Percentiles rank a stretch among this genome's conserved stretches.
These are phyloP conservation scores for Chenopodium formosanum DNA, from an alignment of 148 eudicot genomes.

Conservation along the genomic window DNA sequence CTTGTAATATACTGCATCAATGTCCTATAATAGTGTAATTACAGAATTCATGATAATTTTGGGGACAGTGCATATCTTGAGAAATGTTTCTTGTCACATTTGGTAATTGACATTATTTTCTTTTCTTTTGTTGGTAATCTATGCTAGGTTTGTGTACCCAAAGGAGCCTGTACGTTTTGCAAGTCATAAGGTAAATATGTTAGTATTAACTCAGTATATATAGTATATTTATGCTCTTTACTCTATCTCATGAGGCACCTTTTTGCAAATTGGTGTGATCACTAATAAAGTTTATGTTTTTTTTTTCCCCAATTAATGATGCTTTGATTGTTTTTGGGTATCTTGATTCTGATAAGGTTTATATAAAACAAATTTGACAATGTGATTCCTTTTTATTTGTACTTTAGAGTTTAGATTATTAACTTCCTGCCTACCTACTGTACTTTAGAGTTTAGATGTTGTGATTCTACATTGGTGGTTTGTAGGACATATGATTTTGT, in stretches of 20 bases:
- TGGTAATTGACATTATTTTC: neutral
- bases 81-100: neutral
- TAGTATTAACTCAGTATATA: neutral
- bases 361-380: no score
- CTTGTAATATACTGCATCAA: neutral
- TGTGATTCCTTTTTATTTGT: no score
- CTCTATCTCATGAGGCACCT: neutral
- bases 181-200: conserved; percentile 35
- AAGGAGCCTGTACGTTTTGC: conserved; percentile 27
- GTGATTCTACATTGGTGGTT: no score
- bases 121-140: conserved; percentile 10
- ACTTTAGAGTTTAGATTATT: no score
- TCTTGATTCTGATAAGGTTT: no score
- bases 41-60: neutral
- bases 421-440: no score
- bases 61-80: neutral
- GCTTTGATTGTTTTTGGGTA: no score
- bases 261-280: no score
- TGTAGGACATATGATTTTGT: no score
- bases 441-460: no score
- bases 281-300: no score
- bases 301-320: no score
- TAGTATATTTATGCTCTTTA: neutral
- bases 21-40: neutral
- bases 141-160: conserved; percentile 48